Percentiles rank a stretch among this genome's conserved stretches.
Evolutionary conservation across 805 yeast species (phyloP).

Genomic region (Yamadazyma sp.): DNA sequence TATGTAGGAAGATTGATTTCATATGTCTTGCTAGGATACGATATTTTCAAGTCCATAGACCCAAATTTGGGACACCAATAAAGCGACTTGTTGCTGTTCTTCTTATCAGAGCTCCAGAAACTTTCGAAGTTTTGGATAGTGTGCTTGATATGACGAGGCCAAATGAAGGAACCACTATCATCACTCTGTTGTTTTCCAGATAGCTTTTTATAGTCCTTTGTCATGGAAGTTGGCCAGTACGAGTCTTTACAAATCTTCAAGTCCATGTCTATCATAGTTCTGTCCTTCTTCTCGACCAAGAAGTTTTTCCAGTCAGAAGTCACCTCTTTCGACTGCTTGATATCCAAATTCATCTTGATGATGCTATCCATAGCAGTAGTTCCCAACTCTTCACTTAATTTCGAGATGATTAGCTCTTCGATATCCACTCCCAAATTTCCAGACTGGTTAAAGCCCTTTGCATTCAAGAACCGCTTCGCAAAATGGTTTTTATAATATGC

Average conservation of each 20-base stretch:
- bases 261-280: conserved; percentile 33
- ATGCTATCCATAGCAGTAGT: conserved; percentile 74
- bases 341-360: conserved; percentile 85
- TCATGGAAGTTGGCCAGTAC: conserved; percentile 49
- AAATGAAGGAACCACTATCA: conserved; percentile 22
- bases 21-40: conserved; percentile 67
- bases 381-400: conserved; percentile 75
- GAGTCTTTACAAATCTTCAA: conserved; percentile 43
- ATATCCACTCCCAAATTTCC: conserved; percentile 49
- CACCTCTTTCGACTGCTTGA: conserved; percentile 46
- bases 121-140: conserved; percentile 41
- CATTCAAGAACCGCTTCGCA: conserved; percentile 66
- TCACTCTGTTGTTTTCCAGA: conserved; percentile 16
- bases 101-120: conserved; percentile 40
- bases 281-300: conserved; percentile 11
- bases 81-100: conserved; percentile 41
- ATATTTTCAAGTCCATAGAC: conserved; percentile 72
- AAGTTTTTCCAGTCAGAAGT: conserved; percentile 39
- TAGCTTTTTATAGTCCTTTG: conserved; percentile 40
- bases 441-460: conserved; percentile 26
- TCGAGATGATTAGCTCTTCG: conserved; percentile 67
- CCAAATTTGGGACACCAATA: conserved; percentile 86
- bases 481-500: conserved; percentile 81
- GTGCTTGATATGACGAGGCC: conserved; percentile 40
- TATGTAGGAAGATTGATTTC: conserved; percentile 79